phyloP scores from a whole-genome alignment of 257 asterid genomes.

The Nicotiana paniculata region DNA sequence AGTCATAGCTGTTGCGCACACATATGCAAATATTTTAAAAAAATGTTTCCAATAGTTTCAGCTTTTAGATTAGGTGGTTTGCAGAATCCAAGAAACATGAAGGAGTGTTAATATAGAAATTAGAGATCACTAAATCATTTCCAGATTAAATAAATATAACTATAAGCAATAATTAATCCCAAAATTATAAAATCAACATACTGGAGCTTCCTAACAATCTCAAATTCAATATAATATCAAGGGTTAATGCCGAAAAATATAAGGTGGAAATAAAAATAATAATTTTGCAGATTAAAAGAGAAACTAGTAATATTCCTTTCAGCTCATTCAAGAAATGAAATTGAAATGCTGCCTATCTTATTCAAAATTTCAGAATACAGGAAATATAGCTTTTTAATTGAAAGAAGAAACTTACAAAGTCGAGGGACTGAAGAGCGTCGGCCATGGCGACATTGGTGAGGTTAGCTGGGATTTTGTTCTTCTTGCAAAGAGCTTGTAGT shows the following conservation, averaged over 20 bases:
- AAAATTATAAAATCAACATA: no score
- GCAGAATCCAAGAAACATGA: not conserved
- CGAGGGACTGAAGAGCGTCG: conserved; percentile 54
- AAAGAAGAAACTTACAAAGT: conserved; percentile 28
- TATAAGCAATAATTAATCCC: no score
- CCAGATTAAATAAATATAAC: no score
- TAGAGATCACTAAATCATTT: not conserved
- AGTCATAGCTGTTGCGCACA: not conserved
- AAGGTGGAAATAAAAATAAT: no score
- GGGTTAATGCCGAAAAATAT: no score
- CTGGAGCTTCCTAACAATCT: no score
- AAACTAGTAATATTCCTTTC: no score
- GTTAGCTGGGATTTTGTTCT: conserved; percentile 72
- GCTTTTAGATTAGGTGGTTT: no score
- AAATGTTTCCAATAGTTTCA: no score
- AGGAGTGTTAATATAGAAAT: not conserved
- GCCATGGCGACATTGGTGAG: conserved; percentile 67
- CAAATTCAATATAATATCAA: no score
- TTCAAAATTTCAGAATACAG: not conserved
- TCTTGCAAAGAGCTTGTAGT: conserved; percentile 77
- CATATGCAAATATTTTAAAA: no score
- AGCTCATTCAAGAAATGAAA: not conserved
- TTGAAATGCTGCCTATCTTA: not conserved
- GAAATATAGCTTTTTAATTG: not conserved
- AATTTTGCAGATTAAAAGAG: no score